Base-by-base conservation (phyloP, 768 basidiomycete species). In the Suillus americanus region DNA sequence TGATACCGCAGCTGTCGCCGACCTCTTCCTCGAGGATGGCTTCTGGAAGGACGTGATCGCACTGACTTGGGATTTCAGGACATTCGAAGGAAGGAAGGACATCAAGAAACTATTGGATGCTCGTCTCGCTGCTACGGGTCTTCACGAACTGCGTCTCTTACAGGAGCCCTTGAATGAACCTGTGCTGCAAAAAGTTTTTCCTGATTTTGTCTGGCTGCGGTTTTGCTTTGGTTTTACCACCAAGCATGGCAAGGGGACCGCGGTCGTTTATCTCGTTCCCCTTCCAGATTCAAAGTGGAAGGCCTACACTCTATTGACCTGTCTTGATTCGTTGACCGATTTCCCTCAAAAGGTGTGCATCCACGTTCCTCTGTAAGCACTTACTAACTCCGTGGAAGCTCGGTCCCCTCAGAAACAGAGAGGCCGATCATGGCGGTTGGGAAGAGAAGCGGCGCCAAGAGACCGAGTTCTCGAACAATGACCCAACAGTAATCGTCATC, bases 401-500 rank as follows among this genome's bases (percentile, higher is more conserved):
- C 20, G 87, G 88, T 0, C 62, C 79, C 2, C 71, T 81, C 25
- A 79, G 88, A 40, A 73, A 80, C 64, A 68, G 63, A 1, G 65
- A 77, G 20, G 77, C 83, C 0, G 79, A 83, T 66, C 84, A 87
- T 69, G 85, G 84, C 7, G 79, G 81, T 62, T 91, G 89, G 89
- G 78, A 79, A 51, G 78, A 78, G 37, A 74, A 78, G 35, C 79
- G 86, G 38, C 73, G 74, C 46, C 71, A 70, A 38, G 81, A 84
- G 63, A 61, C 70, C 10, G 80, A 82, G 37, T 88, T 87, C 67
- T 75, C 73, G 38, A 81, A 81, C n/a, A 71, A 67, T 8, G 80
- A 82, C 43, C 88, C 89, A 0, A 80, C 80, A 2, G 90, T 89
- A 12, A 72, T 91, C 35, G 77, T 91, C 28, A 76, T 90, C 23